These are phyloP conservation scores for Boeremia lycopersici DNA, from an alignment of 2,329 filamentous ascomycete genomes.

Conservation along the genomic window DNA sequence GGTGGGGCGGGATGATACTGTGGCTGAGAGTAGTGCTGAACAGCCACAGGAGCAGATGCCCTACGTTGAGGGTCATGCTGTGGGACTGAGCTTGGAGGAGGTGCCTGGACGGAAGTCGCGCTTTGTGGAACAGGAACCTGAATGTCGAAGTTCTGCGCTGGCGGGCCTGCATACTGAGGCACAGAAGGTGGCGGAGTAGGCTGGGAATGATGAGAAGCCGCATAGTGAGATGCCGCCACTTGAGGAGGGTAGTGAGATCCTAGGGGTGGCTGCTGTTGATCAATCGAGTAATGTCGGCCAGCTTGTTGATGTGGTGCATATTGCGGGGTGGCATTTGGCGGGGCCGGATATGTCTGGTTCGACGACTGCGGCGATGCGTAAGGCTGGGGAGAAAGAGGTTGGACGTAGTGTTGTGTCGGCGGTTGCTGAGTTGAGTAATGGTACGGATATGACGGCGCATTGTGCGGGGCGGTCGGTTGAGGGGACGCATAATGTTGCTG, in stretches of 20 bases:
- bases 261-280: conserved; percentile 21
- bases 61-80: conserved; percentile 37
- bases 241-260: conserved; percentile 29
- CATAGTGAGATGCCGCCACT: conserved; percentile 24
- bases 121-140: conserved; percentile 26
- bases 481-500: conserved; percentile 33
- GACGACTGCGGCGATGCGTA: conserved; percentile 35
- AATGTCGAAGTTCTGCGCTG: conserved; percentile 32
- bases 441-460: conserved; percentile 24
- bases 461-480: conserved; percentile 25
- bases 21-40: conserved; percentile 32
- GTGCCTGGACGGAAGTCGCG: conserved; percentile 22
- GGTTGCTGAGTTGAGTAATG: conserved; percentile 34
- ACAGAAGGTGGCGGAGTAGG: conserved; percentile 26
- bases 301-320: conserved; percentile 16
- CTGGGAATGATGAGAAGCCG: conserved; percentile 28
- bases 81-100: conserved; percentile 20
- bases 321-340: conserved; percentile 18
- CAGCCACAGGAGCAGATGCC: conserved; percentile 38
- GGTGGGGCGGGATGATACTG: conserved; percentile 28
- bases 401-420: conserved; percentile 28
- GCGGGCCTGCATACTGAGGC: conserved; percentile 33
- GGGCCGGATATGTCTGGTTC: conserved; percentile 19
- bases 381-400: conserved; percentile 34
- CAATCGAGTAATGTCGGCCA: conserved; percentile 30